Base-by-base conservation (phyloP, 2,329 filamentous ascomycete species). In the Beauveria sp. region DNA sequence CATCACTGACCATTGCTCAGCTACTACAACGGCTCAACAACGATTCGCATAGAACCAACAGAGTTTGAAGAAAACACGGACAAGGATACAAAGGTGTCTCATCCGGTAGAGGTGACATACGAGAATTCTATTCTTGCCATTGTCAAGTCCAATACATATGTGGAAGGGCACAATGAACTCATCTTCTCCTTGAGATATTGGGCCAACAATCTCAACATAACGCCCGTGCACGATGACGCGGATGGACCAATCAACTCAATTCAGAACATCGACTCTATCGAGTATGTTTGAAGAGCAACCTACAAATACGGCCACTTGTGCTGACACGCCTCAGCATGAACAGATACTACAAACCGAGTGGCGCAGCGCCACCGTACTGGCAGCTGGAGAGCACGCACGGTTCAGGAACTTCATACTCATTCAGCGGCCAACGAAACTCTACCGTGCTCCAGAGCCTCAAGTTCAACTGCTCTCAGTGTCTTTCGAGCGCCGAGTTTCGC, bases 11-110 rank as follows among this genome's bases (percentile, higher is more conserved):
- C 52, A 30, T 24, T 26, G 28, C 12, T 8, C 5, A 57, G 55
- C 20, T 57, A 57, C 55, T 57, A 57, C 55, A 57, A 57, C 12
- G 55, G 55, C 44, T 57, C 55, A 14, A 48, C 44, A 5, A 57
- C 55, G 5, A 57, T 57, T 20, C 43, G 44, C 8, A 57, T 57
- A 40, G 55, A 57, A 22, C 55, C 55, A 26, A 30, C 26, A 16
- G 55, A 57, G 1, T 50, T 57, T 28, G 44, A 57, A 41, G 44
- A 57, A 5, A 5, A 26, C 6, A 50, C 44, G 0, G 30, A 57
- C 34, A 50, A 57, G 16, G 44, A 57, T 10, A 57, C 55, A 28
- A 50, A 30, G 10, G 8, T 57, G 2, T 26, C 55, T 2, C 3
- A 57, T 5, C 55, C 55, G 6, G 30, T 57, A 20, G 44, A 50